These are phyloP conservation scores for Meyerozyma sp. DNA, from an alignment of 1,139 yeast species.

Conservation along the genomic window DNA sequence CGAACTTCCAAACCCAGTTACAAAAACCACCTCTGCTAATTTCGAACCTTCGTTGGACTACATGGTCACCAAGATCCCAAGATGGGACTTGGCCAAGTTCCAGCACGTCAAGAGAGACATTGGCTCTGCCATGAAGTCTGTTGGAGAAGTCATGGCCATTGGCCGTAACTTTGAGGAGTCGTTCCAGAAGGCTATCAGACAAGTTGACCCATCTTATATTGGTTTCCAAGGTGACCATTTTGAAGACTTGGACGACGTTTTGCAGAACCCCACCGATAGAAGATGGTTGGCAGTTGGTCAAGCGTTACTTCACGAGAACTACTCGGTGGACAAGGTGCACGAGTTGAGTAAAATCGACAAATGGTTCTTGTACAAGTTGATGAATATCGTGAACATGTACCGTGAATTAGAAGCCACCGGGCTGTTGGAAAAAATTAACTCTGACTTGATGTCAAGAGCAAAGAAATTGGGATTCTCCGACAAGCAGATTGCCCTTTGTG, in stretches of 20 bases:
- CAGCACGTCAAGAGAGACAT: conserved; percentile 90
- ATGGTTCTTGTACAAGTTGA: conserved; percentile 91
- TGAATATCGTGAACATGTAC: conserved; percentile 88
- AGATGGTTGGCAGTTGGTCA: conserved; percentile 98
- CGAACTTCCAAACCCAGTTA: conserved; percentile 93
- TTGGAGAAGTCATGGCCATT: conserved; percentile 98
- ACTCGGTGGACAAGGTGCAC: conserved; percentile 87
- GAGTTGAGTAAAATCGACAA: conserved; percentile 88
- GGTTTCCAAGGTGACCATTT: conserved; percentile 91
- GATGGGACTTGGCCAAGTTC: conserved; percentile 97
- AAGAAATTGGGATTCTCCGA: conserved; percentile 95
- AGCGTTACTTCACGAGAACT: conserved; percentile 85
- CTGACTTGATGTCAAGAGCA: conserved; percentile 69
- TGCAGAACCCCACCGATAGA: conserved; percentile 92
- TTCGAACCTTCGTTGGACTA: conserved; percentile 97
- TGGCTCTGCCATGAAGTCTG: conserved; percentile 97
- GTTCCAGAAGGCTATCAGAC: conserved; percentile 96
- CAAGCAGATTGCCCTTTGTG: conserved; percentile 79
- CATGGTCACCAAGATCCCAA: conserved; percentile 94
- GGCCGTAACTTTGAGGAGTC: conserved; percentile 98
- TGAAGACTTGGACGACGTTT: conserved; percentile 72
- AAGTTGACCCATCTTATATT: conserved; percentile 84
- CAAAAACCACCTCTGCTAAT: conserved; percentile 92
- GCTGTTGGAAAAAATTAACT: conserved; percentile 48
- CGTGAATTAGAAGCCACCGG: conserved; percentile 67